phyloP scores from a whole-genome alignment of 2,329 filamentous ascomycete genomes.

The Exophiala viscosa region DNA sequence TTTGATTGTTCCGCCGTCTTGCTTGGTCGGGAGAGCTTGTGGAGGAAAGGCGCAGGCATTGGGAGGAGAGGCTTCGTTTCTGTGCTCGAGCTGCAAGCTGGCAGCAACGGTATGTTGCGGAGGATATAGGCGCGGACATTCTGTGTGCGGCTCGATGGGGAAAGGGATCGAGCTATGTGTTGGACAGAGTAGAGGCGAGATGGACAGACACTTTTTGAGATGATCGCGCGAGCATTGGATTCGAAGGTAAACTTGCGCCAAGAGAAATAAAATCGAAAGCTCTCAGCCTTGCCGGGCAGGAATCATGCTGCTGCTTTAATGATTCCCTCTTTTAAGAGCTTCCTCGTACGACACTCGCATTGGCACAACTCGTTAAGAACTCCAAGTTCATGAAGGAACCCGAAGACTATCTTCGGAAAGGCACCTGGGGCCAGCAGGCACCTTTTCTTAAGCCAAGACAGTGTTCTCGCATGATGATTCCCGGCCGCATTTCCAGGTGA shows the following conservation, averaged over 20 bases:
- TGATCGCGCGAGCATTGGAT: not conserved
- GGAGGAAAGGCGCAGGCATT: constrained; percentile 39
- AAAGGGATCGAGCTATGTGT: not conserved
- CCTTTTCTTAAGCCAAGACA: too few species aligned
- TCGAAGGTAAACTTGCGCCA: not conserved
- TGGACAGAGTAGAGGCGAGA: too few species aligned
- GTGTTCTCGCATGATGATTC: too few species aligned
- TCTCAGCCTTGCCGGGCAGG: too few species aligned
- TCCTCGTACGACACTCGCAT: too few species aligned
- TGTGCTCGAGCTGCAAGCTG: constrained; percentile 27
- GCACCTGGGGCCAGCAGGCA: too few species aligned
- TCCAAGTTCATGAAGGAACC: too few species aligned
- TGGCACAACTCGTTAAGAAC: too few species aligned
- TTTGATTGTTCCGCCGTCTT: constrained; percentile 31
- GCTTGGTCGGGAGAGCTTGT: constrained; percentile 39
- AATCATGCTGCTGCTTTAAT: too few species aligned
- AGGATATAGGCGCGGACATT: constrained; percentile 17
- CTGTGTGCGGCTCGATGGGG: not conserved
- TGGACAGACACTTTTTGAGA: not conserved
- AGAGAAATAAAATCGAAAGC: not conserved
- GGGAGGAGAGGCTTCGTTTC: constrained; percentile 27
- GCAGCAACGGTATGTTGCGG: constrained; percentile 21
- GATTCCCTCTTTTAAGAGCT: too few species aligned
- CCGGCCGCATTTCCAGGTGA: too few species aligned
- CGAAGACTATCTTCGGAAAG: too few species aligned